phyloP scores from a whole-genome alignment of 2,329 filamentous ascomycete genomes.

The Zasmidium angulare region DNA sequence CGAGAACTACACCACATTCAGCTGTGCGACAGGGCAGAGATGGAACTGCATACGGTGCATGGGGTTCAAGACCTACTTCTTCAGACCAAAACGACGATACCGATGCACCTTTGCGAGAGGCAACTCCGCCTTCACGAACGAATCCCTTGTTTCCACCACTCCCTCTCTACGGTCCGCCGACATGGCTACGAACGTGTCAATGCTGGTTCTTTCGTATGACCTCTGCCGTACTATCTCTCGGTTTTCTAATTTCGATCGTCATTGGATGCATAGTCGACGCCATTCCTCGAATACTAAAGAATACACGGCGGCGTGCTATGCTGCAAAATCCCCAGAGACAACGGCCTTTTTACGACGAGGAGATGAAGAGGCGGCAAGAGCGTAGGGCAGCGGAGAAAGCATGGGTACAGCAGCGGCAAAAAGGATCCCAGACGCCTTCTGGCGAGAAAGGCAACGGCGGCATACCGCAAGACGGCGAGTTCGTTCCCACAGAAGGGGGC shows the following conservation, averaged over 20 bases:
- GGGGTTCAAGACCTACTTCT: slow-evolving; percentile 15
- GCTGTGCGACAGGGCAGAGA: slow-evolving; percentile 43
- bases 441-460: slow-evolving; percentile 43
- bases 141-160: slow-evolving; percentile 82
- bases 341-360: slow-evolving; percentile 73
- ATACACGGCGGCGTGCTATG: slow-evolving; percentile 55
- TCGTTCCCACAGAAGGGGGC: slow-evolving; percentile 74
- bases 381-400: slow-evolving; percentile 59
- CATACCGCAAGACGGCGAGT: slow-evolving; percentile 52
- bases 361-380: slow-evolving; percentile 58
- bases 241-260: slow-evolving; percentile 75
- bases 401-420: slow-evolving; percentile 58
- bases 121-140: slow-evolving; percentile 64
- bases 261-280: slow-evolving; percentile 70
- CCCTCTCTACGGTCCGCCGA: slow-evolving; percentile 76
- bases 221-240: slow-evolving; percentile 74
- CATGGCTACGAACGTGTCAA: slow-evolving; percentile 63
- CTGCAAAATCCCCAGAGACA: slow-evolving; percentile 59
- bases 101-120: slow-evolving; percentile 41
- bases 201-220: slow-evolving; percentile 64
- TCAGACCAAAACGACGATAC: slow-evolving; percentile 46
- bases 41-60: slow-evolving; percentile 41
- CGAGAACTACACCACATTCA: slow-evolving; percentile 32
- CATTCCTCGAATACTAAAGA: slow-evolving; percentile 54
- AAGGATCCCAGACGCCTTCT: slow-evolving; percentile 45